These are phyloP conservation scores for Pseudonectria buxi DNA, from an alignment of 2,329 filamentous ascomycete species.

Conservation along the genomic window DNA sequence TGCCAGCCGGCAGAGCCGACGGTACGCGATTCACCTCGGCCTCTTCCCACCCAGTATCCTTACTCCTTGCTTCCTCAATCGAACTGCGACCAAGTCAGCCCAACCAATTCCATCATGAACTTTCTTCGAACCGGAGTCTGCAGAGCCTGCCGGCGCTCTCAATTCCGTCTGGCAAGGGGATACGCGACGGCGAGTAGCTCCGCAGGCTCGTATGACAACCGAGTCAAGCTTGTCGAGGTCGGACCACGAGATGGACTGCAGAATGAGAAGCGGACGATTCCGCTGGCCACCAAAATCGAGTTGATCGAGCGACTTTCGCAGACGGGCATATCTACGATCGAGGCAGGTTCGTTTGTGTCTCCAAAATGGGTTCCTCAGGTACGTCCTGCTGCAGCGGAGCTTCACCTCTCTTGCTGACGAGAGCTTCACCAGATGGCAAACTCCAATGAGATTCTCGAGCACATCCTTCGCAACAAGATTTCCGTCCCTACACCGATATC, in stretches of 20 bases:
- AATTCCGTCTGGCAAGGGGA: constrained; percentile 25
- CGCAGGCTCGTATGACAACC: constrained; percentile 31
- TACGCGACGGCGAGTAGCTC: constrained; percentile 34
- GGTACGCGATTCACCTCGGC: constrained; percentile 22
- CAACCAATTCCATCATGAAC: constrained; percentile 23
- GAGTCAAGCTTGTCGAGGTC: constrained; percentile 68
- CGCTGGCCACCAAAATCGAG: constrained; percentile 67
- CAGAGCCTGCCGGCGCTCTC: constrained; percentile 31
- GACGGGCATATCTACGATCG: constrained; percentile 67
- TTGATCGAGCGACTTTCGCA: constrained; percentile 62
- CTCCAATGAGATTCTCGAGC: constrained; percentile 65
- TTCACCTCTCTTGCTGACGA: constrained; percentile 6
- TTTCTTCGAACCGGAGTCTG: constrained; percentile 31
- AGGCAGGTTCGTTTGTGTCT: constrained; percentile 75
- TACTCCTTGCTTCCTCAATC: constrained; percentile 6
- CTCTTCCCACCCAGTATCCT: constrained; percentile 4
- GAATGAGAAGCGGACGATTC: constrained; percentile 69
- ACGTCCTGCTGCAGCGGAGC: constrained; percentile 5
- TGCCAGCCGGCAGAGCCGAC: constrained; percentile 18
- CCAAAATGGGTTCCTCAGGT: constrained; percentile 83
- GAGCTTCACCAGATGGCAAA: constrained; percentile 60
- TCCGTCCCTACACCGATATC: constrained; percentile 51
- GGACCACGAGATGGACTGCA: constrained; percentile 82
- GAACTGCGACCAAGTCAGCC: constrained; percentile 1
- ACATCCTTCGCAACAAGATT: constrained; percentile 54